phyloP scores from a whole-genome alignment of 83 land plant genomes.

The Thuja plicata region DNA sequence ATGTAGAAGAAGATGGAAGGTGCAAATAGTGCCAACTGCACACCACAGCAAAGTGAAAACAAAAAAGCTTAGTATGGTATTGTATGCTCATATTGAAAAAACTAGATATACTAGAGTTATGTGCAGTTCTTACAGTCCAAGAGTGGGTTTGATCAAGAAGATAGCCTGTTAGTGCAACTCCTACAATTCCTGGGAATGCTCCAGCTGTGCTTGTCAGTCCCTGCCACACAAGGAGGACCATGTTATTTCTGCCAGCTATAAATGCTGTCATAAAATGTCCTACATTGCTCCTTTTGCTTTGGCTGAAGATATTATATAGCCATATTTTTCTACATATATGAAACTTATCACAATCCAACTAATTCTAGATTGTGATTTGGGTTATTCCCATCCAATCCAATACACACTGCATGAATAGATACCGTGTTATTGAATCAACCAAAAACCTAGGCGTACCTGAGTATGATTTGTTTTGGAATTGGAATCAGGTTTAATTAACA shows the following conservation, averaged over 20 bases:
- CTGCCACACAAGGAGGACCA: constrained; percentile 29
- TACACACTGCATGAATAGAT: no score
- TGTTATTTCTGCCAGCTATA: not conserved
- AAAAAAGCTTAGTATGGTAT: constrained; percentile 6
- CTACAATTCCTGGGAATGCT: constrained; percentile 93
- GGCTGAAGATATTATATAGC: not conserved
- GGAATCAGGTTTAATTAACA: no score
- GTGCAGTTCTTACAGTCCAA: constrained; percentile 77
- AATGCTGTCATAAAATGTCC: not conserved
- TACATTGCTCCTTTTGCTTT: not conserved
- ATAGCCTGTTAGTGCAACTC: constrained; percentile 84
- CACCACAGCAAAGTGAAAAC: constrained; percentile 8
- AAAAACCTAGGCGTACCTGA: no score
- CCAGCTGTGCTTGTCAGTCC: constrained; percentile 94
- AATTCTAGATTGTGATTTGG: not conserved
- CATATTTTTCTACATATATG: not conserved
- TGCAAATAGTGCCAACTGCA: constrained; percentile 62
- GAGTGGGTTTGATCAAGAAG: constrained; percentile 94
- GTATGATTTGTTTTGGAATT: no score
- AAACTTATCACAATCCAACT: not conserved
- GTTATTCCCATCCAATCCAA: not conserved
- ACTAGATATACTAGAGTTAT: not conserved
- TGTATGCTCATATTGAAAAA: not conserved
- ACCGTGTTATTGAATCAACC: no score
- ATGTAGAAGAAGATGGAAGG: constrained; percentile 84